Percentiles rank a stretch among this genome's conserved stretches.
phyloP scores from a whole-genome alignment of 2,329 filamentous ascomycete genomes.

The Trichoderma hamatum region DNA sequence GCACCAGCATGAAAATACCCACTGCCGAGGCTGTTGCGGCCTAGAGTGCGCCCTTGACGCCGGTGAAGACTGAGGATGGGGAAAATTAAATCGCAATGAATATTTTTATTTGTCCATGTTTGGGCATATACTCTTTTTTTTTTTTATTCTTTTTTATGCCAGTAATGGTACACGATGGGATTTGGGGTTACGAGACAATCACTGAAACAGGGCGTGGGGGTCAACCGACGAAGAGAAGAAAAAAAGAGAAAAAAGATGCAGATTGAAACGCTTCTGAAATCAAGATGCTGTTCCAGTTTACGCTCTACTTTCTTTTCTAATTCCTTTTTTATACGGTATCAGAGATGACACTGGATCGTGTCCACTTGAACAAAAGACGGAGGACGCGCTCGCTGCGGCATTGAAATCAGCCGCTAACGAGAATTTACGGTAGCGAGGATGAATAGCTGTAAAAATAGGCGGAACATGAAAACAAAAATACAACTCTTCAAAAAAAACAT shows the following conservation, averaged over 20 bases:
- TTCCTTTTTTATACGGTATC: conserved; percentile 2
- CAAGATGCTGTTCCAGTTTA: neutral
- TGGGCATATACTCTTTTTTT: neutral
- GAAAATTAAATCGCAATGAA: neutral
- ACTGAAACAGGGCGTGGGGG: neutral
- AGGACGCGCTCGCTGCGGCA: neutral
- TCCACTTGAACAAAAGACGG: neutral
- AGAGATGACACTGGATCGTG: conserved; percentile 16
- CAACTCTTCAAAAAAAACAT: conserved; percentile 2
- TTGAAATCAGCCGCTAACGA: neutral
- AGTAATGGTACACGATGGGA: neutral
- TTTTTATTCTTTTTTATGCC: neutral
- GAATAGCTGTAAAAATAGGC: conserved; percentile 7
- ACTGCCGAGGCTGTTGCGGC: conserved; percentile 45
- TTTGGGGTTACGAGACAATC: neutral
- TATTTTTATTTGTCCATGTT: neutral
- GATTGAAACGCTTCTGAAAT: conserved; percentile 4
- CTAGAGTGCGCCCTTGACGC: conserved; percentile 27
- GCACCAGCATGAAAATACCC: conserved; percentile 70
- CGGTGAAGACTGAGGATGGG: neutral
- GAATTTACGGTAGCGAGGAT: neutral
- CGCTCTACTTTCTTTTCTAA: neutral
- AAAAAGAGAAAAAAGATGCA: neutral
- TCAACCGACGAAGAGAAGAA: neutral
- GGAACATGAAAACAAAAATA: neutral